Base-by-base conservation (phyloP, 2,329 filamentous ascomycete species). In the Escovopsis sp. region DNA sequence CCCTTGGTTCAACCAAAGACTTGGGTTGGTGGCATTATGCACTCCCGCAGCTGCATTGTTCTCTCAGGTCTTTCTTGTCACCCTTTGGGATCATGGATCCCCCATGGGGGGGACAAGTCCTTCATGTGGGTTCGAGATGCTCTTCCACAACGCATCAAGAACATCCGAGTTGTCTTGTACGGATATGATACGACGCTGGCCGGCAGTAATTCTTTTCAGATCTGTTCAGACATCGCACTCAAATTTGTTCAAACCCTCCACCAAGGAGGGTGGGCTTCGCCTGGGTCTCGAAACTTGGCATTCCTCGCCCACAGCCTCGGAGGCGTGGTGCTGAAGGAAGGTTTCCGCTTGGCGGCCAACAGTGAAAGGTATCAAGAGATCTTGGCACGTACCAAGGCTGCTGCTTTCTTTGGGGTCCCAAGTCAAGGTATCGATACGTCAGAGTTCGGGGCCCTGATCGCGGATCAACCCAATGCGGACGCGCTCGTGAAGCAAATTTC, bases 111-210 rank as follows among this genome's bases (percentile, higher is more conserved):
- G 1, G 36, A 47, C 12, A 46, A 47, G 11, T 43, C 39, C 0
- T 47, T 40, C 33, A 42, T 44, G 41, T 47, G 46, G 46, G 40
- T 47, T n/a, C 32, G 46, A n/a, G 46, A 47, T 12, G 7, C 12
- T 2, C 37, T 47, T 3, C 44, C 46, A 1, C 1, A 10, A 6
- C 26, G 33, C 2, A 19, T 44, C 0, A 34, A 36, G 0, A 26
- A 30, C 12, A 33, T 47, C 5, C 35, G 23, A 34, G 35, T 39
- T 7, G 39, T 47, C 11, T 34, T 45, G 4, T 47, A 43, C n/a
- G 46, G 43, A 12, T 45, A 47, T 15, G 43, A 47, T 11, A 43
- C 44, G 2, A 33, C 12, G 6, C 19, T 41, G 1, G 11, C 36
- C 4, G 36, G 36, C 4, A 41, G 43, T 5, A 26, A 33, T 0